A percentile compares a stretch with the other conserved stretches of the same genome.
Conservation (phyloP, 2,329 filamentous ascomycete genomes). For the Tolypocladium ophioglossoides region DNA sequence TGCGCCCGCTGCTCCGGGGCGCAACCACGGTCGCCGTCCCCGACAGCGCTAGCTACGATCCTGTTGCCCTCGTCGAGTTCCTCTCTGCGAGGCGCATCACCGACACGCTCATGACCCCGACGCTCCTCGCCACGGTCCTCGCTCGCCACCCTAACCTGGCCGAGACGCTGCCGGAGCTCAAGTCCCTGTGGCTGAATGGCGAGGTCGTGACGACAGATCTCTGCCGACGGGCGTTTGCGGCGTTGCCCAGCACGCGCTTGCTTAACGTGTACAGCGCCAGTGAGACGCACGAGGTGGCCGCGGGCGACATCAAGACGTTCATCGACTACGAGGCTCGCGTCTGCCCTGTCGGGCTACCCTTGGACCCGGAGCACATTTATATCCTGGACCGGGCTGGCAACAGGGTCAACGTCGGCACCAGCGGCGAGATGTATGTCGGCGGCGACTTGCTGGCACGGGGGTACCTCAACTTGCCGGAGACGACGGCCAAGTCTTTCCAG, state of each 20-base stretch:
- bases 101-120: conserved; percentile 77
- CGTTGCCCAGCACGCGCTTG: conserved; percentile 57
- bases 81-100: conserved; percentile 57
- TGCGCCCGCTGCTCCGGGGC: conserved; percentile 64
- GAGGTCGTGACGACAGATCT: conserved; percentile 75
- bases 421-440: conserved; percentile 66
- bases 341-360: conserved; percentile 62
- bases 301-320: conserved; percentile 62
- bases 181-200: conserved; percentile 69
- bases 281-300: conserved; percentile 72
- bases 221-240: conserved; percentile 54
- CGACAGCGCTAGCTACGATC: conserved; percentile 69
- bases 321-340: conserved; percentile 52
- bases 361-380: conserved; percentile 59
- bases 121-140: conserved; percentile 63
- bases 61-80: conserved; percentile 60
- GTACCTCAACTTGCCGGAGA: conserved; percentile 72
- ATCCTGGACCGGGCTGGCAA: conserved; percentile 61
- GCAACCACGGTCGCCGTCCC: conserved; percentile 67
- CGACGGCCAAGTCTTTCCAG: conserved; percentile 62
- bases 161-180: conserved; percentile 51
- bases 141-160: conserved; percentile 57
- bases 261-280: conserved; percentile 77
- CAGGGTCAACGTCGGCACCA: conserved; percentile 48
- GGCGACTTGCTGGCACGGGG: conserved; percentile 64